These are phyloP conservation scores for Candida vartiovaarae DNA, from an alignment of 805 yeast species.

Conservation along the genomic window DNA sequence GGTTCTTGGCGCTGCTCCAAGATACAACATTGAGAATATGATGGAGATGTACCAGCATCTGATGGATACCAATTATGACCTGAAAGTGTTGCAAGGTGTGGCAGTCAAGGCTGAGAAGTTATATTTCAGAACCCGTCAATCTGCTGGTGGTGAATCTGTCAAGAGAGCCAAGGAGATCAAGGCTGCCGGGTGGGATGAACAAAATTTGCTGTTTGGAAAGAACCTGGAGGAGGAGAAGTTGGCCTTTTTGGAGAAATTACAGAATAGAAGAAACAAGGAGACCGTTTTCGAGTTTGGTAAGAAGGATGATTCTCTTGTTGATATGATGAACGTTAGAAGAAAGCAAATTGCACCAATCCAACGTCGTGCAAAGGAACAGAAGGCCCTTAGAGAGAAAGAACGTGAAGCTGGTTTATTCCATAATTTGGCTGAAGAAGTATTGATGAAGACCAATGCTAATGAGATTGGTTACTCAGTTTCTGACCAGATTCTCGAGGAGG, in stretches of 20 bases:
- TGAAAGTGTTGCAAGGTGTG: constrained; percentile 57
- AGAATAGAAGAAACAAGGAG: constrained; percentile 66
- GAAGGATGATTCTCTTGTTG: constrained; percentile 59
- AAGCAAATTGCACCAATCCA: constrained; percentile 85
- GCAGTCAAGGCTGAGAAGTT: constrained; percentile 83
- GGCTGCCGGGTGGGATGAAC: constrained; percentile 81
- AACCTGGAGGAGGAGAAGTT: constrained; percentile 71
- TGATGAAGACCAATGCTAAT: constrained; percentile 36
- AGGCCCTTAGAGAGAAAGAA: constrained; percentile 62
- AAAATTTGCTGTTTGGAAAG: constrained; percentile 70
- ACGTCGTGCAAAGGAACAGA: constrained; percentile 63
- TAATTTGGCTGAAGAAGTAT: constrained; percentile 64
- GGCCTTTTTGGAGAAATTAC: constrained; percentile 61
- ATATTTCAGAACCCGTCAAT: constrained; percentile 74
- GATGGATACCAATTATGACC: constrained; percentile 58
- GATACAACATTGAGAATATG: constrained; percentile 59
- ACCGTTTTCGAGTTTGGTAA: constrained; percentile 90
- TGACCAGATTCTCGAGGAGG: constrained; percentile 30
- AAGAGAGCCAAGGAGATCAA: constrained; percentile 77
- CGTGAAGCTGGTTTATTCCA: constrained; percentile 70
- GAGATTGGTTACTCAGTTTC: constrained; percentile 44
- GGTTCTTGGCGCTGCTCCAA: constrained; percentile 78
- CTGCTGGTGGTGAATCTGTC: constrained; percentile 83
- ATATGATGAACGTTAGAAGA: constrained; percentile 82
- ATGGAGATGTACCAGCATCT: constrained; percentile 66